Evolutionary conservation across 306 rosid genomes (phyloP), one percentile per base, ranked within the genome.

Genomic region (Rosa persica): DNA sequence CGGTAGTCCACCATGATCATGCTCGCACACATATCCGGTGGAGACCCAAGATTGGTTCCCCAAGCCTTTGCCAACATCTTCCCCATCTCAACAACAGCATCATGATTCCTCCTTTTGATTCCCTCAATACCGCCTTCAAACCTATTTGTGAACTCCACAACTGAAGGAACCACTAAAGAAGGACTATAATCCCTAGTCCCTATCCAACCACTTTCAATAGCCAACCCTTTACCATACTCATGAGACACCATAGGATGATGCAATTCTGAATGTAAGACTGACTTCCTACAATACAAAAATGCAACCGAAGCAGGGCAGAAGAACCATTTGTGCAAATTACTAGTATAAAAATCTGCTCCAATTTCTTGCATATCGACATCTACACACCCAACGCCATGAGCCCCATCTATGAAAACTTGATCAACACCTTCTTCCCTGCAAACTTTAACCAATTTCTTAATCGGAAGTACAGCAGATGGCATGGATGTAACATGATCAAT

Each of bases 131-230:
- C 93, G 0, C 87, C 91, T 83, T 93, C 92, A 39, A 93, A 93
- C 82, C 96, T 80, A 57, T 84, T 83, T 5, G 89, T 80, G 57
- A 30, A 93, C 17, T 93, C 94, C 80, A 91, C 42, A 76, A 47
- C 97, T 0, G 79, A 78, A 17, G 97, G 96, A 78, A 94, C 89
- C 62, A 94, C 98, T 83, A 94, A 76, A n/a, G 88, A 91, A n/a
- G 98, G 69, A 83, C 96, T 94, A 49, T 94, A 94, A 76, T 94
- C 98, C 77, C 98, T 88, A 0, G 98, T 94, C 61, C 98, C 98
- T 85, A 92, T 83, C 96, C 96, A 94, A 82, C 93, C 82, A 83
- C 96, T 90, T 84, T 94, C 98, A 60, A 77, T 69, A 43, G 96
- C 86, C 84, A 94, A 81, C 4, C 98, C 96, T 72, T 89, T 92